Conservation (phyloP, 1,284 basidiomycete genomes). For the Golubevia pallescens region DNA sequence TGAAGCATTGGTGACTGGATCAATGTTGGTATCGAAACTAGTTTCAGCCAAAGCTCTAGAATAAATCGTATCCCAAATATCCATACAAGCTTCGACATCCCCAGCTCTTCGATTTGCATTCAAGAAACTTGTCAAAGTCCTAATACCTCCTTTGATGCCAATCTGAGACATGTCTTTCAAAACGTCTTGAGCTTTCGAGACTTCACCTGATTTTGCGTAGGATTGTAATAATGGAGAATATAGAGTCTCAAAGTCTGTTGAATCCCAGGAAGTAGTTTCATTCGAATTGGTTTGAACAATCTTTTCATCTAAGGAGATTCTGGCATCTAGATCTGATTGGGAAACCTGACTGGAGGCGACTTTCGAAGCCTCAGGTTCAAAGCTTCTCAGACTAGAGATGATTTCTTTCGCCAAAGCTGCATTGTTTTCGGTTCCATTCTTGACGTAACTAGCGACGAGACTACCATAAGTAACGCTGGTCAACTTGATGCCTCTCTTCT, state of each 20-base stretch:
- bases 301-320: slow-evolving; percentile 6
- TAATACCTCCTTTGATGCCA: slow-evolving; percentile 71
- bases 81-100: slow-evolving; percentile 71
- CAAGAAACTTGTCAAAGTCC: slow-evolving; percentile 74
- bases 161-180: slow-evolving; percentile 69
- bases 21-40: too few relatives aligned
- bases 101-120: slow-evolving; percentile 75
- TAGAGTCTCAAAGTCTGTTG: slow-evolving; percentile 55
- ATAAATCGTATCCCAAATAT: slow-evolving; percentile 77
- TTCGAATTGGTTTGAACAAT: neutral
- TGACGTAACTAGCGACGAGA: slow-evolving; percentile 69
- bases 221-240: slow-evolving; percentile 74
- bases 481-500: slow-evolving; percentile 73
- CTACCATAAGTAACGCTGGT: slow-evolving; percentile 75
- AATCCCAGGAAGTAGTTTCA: slow-evolving; percentile 3
- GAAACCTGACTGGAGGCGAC: slow-evolving; percentile 1
- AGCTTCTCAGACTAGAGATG: slow-evolving; percentile 23
- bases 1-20: neutral
- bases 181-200: slow-evolving; percentile 71
- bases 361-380: slow-evolving; percentile 12
- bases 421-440: slow-evolving; percentile 32
- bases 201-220: slow-evolving; percentile 68
- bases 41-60: slow-evolving; percentile 66
- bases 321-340: slow-evolving; percentile 4
- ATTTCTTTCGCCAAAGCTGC: slow-evolving; percentile 35